phyloP scores from a whole-genome alignment of 805 yeast species.

The Candida chilensis region DNA sequence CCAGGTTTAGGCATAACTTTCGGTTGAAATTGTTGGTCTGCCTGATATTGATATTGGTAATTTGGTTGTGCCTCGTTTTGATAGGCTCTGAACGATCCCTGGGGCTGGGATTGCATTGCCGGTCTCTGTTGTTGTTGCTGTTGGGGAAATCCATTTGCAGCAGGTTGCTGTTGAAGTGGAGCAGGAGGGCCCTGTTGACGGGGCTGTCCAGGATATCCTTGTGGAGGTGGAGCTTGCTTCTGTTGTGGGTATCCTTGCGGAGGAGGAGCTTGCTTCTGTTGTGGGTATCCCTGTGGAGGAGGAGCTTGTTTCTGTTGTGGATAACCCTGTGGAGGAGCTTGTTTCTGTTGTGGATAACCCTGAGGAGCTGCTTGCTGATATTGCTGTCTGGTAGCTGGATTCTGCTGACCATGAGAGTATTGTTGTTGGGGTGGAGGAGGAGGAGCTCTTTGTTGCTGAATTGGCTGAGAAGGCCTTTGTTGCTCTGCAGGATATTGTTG shows the following conservation, averaged over 20 bases:
- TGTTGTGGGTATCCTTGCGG: slow-evolving; percentile 7
- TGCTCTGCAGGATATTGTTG: slow-evolving; percentile 2
- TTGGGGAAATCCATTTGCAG: slow-evolving; percentile 1
- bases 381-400: slow-evolving; percentile 4
- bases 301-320: slow-evolving; percentile 1
- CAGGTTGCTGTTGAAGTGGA: slow-evolving; percentile 1
- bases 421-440: slow-evolving; percentile 5
- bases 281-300: slow-evolving; percentile 2
- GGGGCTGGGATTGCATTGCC: too few species aligned
- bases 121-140: slow-evolving; percentile 3
- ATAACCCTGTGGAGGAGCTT: slow-evolving; percentile 2
- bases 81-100: not conserved
- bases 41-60: not conserved
- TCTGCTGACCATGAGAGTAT: slow-evolving; percentile 3
- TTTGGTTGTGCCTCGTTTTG: not conserved
- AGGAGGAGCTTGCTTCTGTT: slow-evolving; percentile 7
- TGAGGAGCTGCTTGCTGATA: slow-evolving; percentile 4
- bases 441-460: slow-evolving; percentile 3
- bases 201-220: slow-evolving; percentile 3
- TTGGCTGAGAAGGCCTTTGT: slow-evolving; percentile 3
- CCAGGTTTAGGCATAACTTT: not conserved
- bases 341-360: slow-evolving; percentile 2
- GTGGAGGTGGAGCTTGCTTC: slow-evolving; percentile 6
- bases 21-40: not conserved
- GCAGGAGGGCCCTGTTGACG: slow-evolving; percentile 1